A percentile compares a stretch with the other conserved stretches of the same genome.
Evolutionary conservation across 352 stramenopile genomes (phyloP).

Genomic region (Phytophthora sp.): DNA sequence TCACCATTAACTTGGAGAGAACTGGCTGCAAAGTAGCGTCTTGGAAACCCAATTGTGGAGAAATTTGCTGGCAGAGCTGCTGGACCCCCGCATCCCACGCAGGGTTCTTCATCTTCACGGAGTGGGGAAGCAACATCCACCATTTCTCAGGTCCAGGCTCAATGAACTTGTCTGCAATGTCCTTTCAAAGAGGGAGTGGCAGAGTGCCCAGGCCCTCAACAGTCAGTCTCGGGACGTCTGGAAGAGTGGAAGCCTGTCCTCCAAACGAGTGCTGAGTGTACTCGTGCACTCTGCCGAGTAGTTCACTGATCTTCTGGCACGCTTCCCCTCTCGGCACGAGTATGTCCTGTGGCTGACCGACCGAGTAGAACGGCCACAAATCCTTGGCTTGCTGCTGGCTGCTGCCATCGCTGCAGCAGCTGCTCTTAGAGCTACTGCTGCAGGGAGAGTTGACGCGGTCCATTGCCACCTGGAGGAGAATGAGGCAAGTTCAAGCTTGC

Average conservation of each 20-base stretch:
- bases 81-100: neutral
- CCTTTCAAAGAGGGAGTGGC: neutral
- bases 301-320: conserved; percentile 9
- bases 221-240: conserved; percentile 1
- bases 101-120: conserved; percentile 1
- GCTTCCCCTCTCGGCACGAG: neutral
- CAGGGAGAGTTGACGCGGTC: too few species aligned
- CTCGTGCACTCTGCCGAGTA: conserved; percentile 1
- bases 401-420: neutral
- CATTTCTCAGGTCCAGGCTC: neutral
- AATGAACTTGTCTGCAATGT: neutral
- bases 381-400: neutral
- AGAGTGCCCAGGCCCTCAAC: neutral
- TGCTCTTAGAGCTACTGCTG: too few species aligned
- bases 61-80: neutral
- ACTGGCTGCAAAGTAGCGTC: neutral
- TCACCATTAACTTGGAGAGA: conserved; percentile 4
- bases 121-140: neutral
- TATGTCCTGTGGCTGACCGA: neutral
- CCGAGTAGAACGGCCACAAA: conserved; percentile 1
- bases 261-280: neutral
- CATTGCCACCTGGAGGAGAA: too few species aligned
- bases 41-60: neutral
- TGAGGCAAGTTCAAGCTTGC: conserved; percentile 5
- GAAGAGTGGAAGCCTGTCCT: neutral